These are phyloP conservation scores for Candida xiaguanensis DNA, from an alignment of 805 yeast genomes.

Conservation along the genomic window DNA sequence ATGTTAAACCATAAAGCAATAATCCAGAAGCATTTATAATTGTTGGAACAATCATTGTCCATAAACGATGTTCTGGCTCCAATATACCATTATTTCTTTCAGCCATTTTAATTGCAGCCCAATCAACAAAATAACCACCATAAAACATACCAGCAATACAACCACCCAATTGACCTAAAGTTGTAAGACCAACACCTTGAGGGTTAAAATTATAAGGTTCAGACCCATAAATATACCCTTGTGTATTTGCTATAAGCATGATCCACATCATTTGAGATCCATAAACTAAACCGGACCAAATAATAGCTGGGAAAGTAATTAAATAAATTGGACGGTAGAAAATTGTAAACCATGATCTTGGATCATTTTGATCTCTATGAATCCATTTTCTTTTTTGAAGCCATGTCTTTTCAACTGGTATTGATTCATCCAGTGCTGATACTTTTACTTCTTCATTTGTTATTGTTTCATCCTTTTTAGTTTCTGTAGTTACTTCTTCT, in stretches of 20 bases:
- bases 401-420: constrained; percentile 26
- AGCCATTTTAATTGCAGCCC: constrained; percentile 24
- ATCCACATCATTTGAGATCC: constrained; percentile 52
- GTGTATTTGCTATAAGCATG: constrained; percentile 41
- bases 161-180: constrained; percentile 42
- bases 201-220: constrained; percentile 40
- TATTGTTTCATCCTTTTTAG: background rate
- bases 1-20: constrained; percentile 42
- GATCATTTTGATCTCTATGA: constrained; percentile 37
- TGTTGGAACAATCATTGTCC: constrained; percentile 37
- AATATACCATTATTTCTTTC: constrained; percentile 27
- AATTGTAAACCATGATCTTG: constrained; percentile 36
- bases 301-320: constrained; percentile 39
- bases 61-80: constrained; percentile 25
- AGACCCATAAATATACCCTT: constrained; percentile 32
- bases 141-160: constrained; percentile 41
- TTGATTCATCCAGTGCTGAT: constrained; percentile 27
- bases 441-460: constrained; percentile 31
- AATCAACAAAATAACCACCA: constrained; percentile 45
- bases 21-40: constrained; percentile 41
- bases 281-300: constrained; percentile 46
- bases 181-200: constrained; percentile 40
- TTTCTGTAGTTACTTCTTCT: background rate
- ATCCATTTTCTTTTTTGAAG: constrained; percentile 32
- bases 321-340: constrained; percentile 34